Percentiles rank a stretch among this genome's conserved stretches.
These are phyloP conservation scores for Trametes versicolor DNA, from an alignment of 1,284 basidiomycete species.

Conservation along the genomic window DNA sequence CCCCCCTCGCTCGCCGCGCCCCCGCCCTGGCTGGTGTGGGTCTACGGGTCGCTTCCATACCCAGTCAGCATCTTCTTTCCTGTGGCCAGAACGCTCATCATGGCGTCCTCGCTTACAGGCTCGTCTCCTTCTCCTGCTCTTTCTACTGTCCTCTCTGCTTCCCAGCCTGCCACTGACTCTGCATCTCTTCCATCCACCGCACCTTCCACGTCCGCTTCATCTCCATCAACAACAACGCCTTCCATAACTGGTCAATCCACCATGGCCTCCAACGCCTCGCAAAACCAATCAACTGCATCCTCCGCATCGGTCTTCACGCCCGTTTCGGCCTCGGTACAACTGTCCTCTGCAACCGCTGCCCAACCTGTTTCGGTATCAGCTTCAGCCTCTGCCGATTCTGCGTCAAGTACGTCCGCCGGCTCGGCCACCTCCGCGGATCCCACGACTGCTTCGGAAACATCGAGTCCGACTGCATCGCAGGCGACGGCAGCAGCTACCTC, in stretches of 20 bases:
- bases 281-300: conserved; percentile 10
- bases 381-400: conserved; percentile 1
- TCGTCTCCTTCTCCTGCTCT: conserved; percentile 16
- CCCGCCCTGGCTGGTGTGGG: conserved; percentile 3
- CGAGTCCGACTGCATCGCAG: not conserved
- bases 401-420: conserved; percentile 9
- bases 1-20: not conserved
- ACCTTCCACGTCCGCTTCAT: conserved; percentile 10
- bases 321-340: conserved; percentile 16
- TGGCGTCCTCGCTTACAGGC: conserved; percentile 22
- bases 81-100: conserved; percentile 14
- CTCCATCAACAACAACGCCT: conserved; percentile 7
- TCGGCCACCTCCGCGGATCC: not conserved
- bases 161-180: conserved; percentile 30
- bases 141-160: conserved; percentile 24
- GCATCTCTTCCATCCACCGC: conserved; percentile 13
- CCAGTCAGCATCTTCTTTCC: conserved; percentile 3
- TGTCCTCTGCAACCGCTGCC: not conserved
- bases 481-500: not conserved
- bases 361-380: conserved; percentile 1
- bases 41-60: not conserved
- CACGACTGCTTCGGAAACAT: not conserved
- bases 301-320: conserved; percentile 9
- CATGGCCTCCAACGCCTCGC: conserved; percentile 19
- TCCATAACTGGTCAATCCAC: conserved; percentile 19